Base-by-base conservation (phyloP, 2,329 filamentous ascomycete genomes). In the Apiospora kogelbergensis region DNA sequence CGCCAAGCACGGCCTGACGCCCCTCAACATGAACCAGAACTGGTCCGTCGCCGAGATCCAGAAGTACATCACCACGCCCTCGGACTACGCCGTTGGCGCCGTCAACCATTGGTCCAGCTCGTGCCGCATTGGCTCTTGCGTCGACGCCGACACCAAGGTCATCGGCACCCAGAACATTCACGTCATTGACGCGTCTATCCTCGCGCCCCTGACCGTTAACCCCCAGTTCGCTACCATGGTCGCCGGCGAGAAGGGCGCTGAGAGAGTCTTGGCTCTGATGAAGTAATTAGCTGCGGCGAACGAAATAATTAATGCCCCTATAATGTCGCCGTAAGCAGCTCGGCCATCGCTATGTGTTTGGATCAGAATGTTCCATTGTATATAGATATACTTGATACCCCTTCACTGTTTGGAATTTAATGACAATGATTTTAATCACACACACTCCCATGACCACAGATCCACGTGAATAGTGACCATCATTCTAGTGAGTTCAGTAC, bases 161-260 rank as follows among this genome's bases (percentile, higher is more conserved):
- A 76, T 82, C 7, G 85, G 85, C 0, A 85, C 82, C 71, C 70
- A 79, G 1, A 88, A 88, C 72, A 74, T 88, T 30, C 82, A 85
- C 69, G 84, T 88, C 1, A 80, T 87, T 3, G 85, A 88, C 73
- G 82, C 81, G 0, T 84, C 82, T 44, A 85, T 87, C 46, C 71
- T 86, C 9, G 75, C 81, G 40, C 85, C 85, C 0, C 74, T 88
- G 72, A 86, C 84, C 0, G 84, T 85, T 1, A 88, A 88, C 72
- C 86, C 86, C 1, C 84, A 85, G 71, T 84, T 87, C 74, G 85
- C 84, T 0, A 80, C 86, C 33, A 87, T 88, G 84, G 81, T 85
- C 24, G 85, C 83, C 5, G 86, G 81, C 0, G 86, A 88, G 78
- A 81, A 80, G 71, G 86, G 82, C 1, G 80, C 82, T 2, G 85